Evolutionary conservation across 1,284 basidiomycete species (phyloP), one percentile per base, ranked within the genome.

Genomic region (Phellopilus nigrolimitatus): DNA sequence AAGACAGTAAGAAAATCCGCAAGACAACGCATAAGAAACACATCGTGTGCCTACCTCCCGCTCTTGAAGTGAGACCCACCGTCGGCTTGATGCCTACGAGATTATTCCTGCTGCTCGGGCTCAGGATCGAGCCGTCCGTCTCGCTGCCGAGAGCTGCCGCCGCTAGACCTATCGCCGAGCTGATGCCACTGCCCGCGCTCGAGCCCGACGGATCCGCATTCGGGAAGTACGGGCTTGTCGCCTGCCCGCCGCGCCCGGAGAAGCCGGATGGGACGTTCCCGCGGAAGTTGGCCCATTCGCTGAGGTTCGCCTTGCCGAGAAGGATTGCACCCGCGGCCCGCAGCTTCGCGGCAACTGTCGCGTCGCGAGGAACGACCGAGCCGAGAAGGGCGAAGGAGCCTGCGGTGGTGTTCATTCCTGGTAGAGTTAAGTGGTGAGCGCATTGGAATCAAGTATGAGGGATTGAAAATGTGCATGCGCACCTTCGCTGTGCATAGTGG

Each of bases 241-340:
- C 62, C 46, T 73, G 71, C 2, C 72, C 72, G 2, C 69, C 71
- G 9, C 71, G 64, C 0, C 69, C 71, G 7, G 69, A 71, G 59
- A 66, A 75, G 2, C 70, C 72, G 0, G 67, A 66, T 1, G 66
- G 47, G 15, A 53, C 31, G 7, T 28, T 21, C 4, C 38, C 33
- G 10, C 46, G 37, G 42, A 41, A 39, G 42, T 38, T 39, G n/a
- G 49, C 27, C 47, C 45, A 58, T 41, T 41, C 40, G 27, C 19
- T 40, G 19, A 57, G 36, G 13, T 19, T 46, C 6, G 39, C 51
- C 36, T 53, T 53, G 6, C 51, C 82, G 21, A 88, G 68, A 13
- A 88, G 71, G 56, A 88, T 79, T 1, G 84, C 84, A 3, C 85
- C 85, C 3, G 84, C 84, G 39, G 68, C 70, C 1, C 84, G 73